Base-by-base conservation (phyloP, 306 rosid species). In the Fragaria ananassa region DNA sequence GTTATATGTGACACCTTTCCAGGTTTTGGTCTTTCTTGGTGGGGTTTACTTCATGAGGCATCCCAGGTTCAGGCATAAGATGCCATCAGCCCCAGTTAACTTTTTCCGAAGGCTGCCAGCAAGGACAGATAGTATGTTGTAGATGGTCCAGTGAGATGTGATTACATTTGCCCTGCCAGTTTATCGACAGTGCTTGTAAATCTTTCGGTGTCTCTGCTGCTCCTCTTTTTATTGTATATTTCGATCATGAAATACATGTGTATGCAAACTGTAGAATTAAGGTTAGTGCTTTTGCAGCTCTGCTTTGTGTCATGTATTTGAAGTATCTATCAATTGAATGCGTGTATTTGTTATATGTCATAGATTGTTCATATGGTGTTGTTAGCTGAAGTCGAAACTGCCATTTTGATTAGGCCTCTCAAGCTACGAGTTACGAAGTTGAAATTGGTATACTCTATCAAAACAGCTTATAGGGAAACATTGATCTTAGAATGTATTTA, bases 101-200 rank as follows among this genome's bases (percentile, higher is more conserved):
- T 95, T 90, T 93, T 95, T 90, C 88, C 89, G 97, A 46, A 84
- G 97, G 76, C 81, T 95, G 70, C 97, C 99, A 3, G 89, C 99
- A 11, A 87, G 83, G 76, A 88, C 93, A 1, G 99, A 95, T 72
- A 84, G 84, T 77, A 89, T 95, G 97, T 25, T 93, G 85, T 93
- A 84, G 79, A 46, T 14, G 31, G 17, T 49, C 34, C 29, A 47
- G 19, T 78, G 15, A 75, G 68, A 39, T 35, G 66, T 49, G n/a
- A 25, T 49, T 12, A 58, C 31, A 27, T 70, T 37, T 75, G 76
- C 74, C 57, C 71, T 71, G 78, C 78, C 69, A 18, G 3, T 75
- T 70, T 47, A 50, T 45, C 31, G 61, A 41, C 74, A 46, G 76
- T 75, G 75, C 29, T 35, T 83, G 84, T 62, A 35, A 68, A 79